Evolutionary conservation across 208 protist species (phyloP).

Genomic region (Wallacemonas sp.): DNA sequence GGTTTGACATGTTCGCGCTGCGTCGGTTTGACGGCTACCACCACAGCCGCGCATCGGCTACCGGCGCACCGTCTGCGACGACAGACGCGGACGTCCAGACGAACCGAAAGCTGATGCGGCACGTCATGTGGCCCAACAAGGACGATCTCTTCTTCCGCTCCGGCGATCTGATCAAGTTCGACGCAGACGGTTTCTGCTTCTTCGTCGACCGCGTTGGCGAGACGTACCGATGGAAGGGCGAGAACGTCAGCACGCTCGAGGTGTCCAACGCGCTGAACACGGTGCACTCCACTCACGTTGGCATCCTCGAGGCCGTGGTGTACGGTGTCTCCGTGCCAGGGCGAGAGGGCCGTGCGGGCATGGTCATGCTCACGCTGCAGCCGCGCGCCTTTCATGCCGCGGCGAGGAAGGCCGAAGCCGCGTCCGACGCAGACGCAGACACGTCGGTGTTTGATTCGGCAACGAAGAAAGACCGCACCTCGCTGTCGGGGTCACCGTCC

Average conservation of each 20-base stretch:
- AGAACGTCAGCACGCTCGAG: constrained; percentile 80
- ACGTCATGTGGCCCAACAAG: constrained; percentile 50
- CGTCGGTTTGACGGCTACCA: constrained; percentile 80
- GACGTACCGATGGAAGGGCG: constrained; percentile 83
- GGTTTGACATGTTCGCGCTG: constrained; percentile 60
- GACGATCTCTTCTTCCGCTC: constrained; percentile 68
- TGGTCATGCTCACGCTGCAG: constrained; percentile 56
- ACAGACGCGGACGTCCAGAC: constrained; percentile 24
- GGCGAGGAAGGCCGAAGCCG: neutral
- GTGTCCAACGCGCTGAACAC: constrained; percentile 55
- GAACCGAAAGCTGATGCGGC: constrained; percentile 40
- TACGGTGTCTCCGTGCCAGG: constrained; percentile 61
- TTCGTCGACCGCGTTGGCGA: constrained; percentile 84
- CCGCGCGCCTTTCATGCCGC: neutral
- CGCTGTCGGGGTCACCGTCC: neutral
- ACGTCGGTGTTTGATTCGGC: too few species aligned
- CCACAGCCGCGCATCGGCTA: constrained; percentile 10
- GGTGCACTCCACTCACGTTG: constrained; percentile 23
- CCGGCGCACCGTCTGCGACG: neutral
- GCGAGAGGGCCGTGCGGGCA: constrained; percentile 63
- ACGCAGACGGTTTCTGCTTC: constrained; percentile 59
- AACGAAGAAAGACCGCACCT: too few species aligned
- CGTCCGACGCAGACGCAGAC: neutral
- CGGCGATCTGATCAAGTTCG: constrained; percentile 61
- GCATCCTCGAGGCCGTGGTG: constrained; percentile 59